Conservation (phyloP, 208 protist genomes). For the Crithidia sp. region DNA sequence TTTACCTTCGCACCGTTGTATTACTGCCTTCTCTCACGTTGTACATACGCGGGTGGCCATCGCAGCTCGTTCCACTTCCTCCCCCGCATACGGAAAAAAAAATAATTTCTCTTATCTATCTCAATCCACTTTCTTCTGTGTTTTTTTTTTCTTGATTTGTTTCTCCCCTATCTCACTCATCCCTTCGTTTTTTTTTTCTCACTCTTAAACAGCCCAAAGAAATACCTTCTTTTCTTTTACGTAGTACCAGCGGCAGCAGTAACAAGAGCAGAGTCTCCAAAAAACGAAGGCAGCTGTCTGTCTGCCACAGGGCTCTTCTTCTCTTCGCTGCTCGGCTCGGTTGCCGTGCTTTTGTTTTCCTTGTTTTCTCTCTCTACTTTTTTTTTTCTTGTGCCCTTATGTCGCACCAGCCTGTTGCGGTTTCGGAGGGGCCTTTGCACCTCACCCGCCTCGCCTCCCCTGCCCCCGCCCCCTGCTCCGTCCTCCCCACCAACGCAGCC, state of each 20-base stretch:
- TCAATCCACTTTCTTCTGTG: background rate
- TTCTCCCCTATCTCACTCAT: background rate
- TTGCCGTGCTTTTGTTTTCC: background rate
- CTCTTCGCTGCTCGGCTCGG: too few species aligned
- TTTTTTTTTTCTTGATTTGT: constrained; percentile 8
- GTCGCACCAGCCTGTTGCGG: background rate
- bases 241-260: too few species aligned
- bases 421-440: background rate
- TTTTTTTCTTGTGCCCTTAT: constrained; percentile 5
- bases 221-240: too few species aligned
- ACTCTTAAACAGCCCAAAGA: background rate
- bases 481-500: background rate
- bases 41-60: too few species aligned
- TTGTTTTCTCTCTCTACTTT: constrained; percentile 28
- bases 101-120: too few species aligned
- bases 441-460: background rate
- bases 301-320: too few species aligned
- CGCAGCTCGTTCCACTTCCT: too few species aligned
- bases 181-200: constrained; percentile 3
- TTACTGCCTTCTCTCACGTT: too few species aligned
- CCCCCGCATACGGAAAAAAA: too few species aligned
- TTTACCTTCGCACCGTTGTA: too few species aligned
- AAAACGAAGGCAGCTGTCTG: too few species aligned
- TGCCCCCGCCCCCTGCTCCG: background rate
- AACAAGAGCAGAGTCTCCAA: too few species aligned